Base-by-base conservation (phyloP, 1,139 yeast species). In the Candida sp. region DNA sequence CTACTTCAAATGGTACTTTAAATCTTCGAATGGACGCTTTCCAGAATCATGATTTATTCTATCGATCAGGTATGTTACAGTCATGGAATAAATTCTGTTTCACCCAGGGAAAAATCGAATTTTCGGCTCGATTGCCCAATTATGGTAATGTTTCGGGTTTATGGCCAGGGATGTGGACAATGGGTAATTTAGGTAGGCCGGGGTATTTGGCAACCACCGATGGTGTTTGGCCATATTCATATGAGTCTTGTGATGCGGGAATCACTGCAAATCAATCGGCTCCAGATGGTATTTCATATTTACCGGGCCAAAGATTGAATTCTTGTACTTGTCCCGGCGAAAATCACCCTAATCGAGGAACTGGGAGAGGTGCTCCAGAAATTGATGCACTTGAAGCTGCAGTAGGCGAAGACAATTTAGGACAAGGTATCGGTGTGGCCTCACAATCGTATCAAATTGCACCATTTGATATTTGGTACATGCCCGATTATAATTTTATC, bases 111-210 rank as follows among this genome's bases (percentile, higher is more conserved):
- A 60, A 70, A 38, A 54, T 88, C 29, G 93, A 85, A 58, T 74
- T 84, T 8, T 80, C 87, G 5, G 89, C 87, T 1, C 73, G 78
- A 50, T 64, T 88, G 47, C 93, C 96, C 15, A 84, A 85, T 46
- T 77, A 74, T 49, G 91, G 91, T 49, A 68, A 77, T 45, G 72
- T 81, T 22, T 73, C 81, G 7, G 96, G 96, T 36, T 68, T 87
- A 45, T 88, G 96, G 96, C 96, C 96, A 1, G 96, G 95, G 65
- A 60, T 87, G 44, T 88, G 96, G 96, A 76, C 93, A 2, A 73
- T 88, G 75, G 96, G 96, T 39, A 88, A 88, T 55, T 68, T 88
- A 46, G 96, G 87, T 27, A 76, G 96, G 52, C 89, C 96, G 0
- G 96, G 96, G 9, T 87, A 77, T 60, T 60, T 81, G 58, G 90